Conservation (phyloP, 129 eudicot genomes). For the Flaveria robusta region DNA sequence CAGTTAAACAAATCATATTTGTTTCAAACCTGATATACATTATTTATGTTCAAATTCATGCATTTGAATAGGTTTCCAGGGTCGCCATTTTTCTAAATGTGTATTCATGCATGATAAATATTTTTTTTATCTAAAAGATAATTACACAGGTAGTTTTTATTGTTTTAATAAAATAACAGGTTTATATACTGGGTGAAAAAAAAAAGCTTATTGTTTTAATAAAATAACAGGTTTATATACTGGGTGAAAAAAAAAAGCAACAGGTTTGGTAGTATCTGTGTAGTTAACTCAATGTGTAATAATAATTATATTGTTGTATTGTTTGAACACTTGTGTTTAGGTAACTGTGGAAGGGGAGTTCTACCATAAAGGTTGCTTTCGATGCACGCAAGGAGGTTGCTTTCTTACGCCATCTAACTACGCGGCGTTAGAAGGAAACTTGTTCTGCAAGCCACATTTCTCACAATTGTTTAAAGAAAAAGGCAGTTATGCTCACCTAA, state of each 20-base stretch:
- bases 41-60: background rate
- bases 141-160: too few relatives aligned
- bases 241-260: too few relatives aligned
- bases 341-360: constrained; percentile 77
- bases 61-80: background rate
- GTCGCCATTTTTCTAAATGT: background rate
- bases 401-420: constrained; percentile 61
- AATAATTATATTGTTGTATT: background rate
- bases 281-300: background rate
- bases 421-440: constrained; percentile 79
- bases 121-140: too few relatives aligned
- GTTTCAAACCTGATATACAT: too few relatives aligned
- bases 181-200: too few relatives aligned
- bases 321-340: constrained; percentile 27
- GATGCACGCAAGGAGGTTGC: constrained; percentile 82
- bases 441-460: constrained; percentile 90
- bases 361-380: constrained; percentile 74
- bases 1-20: too few relatives aligned
- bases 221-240: too few relatives aligned
- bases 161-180: too few relatives aligned
- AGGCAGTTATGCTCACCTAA: constrained; percentile 68
- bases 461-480: constrained; percentile 86
- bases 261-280: too few relatives aligned
- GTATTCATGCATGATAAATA: background rate
- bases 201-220: too few relatives aligned